Conservation (phyloP, 352 stramenopile genomes). For the Paralagenidium karlingii region DNA sequence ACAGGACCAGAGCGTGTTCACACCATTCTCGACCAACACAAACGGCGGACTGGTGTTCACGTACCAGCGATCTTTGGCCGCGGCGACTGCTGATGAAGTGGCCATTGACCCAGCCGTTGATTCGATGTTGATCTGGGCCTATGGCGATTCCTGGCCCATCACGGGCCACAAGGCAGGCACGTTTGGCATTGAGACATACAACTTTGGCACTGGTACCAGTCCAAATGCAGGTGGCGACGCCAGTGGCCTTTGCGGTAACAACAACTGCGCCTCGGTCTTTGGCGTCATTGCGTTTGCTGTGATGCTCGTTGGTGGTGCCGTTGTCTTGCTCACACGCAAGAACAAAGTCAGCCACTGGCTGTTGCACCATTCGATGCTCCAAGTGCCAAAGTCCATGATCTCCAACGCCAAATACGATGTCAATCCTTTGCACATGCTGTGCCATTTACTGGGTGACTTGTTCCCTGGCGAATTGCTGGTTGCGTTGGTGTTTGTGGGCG, state of each 20-base stretch:
- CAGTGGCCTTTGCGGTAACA: constrained; percentile 33
- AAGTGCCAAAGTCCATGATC: constrained; percentile 26
- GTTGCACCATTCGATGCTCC: constrained; percentile 7
- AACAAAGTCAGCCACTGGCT: constrained; percentile 3
- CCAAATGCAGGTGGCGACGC: constrained; percentile 1
- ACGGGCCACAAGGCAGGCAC: constrained; percentile 27
- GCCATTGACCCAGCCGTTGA: constrained; percentile 15
- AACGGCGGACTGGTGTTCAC: constrained; percentile 46
- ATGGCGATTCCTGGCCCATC: constrained; percentile 55
- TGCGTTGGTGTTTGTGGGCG: constrained; percentile 45
- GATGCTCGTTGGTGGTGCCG: constrained; percentile 38
- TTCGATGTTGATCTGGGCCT: constrained; percentile 41
- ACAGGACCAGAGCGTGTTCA: constrained; percentile 9
- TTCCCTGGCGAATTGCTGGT: constrained; percentile 47
- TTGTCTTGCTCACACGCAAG: too few species aligned
- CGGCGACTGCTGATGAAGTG: constrained; percentile 29
- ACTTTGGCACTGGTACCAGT: constrained; percentile 19
- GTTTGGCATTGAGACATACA: constrained; percentile 35
- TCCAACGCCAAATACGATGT: constrained; percentile 7
- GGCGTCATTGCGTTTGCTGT: constrained; percentile 30
- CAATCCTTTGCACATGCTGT: constrained; percentile 24
- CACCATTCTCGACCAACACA: constrained; percentile 23
- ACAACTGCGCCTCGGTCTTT: constrained; percentile 53
- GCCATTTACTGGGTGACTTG: constrained; percentile 43
- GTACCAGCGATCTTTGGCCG: constrained; percentile 51